These are phyloP conservation scores for Gleditsia sinensis DNA, from an alignment of 306 rosid species.

Conservation along the genomic window DNA sequence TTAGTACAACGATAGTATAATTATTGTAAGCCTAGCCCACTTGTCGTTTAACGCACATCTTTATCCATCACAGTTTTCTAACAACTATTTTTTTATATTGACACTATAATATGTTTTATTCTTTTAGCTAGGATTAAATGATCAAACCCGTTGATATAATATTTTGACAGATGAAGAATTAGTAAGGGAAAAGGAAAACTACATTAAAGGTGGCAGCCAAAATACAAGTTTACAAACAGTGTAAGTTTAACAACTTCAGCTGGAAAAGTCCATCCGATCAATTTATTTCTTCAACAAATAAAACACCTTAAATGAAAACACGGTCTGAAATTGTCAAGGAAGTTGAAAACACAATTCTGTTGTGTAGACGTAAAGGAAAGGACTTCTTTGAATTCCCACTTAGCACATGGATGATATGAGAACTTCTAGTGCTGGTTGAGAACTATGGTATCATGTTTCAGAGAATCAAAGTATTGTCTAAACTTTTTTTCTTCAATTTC, in stretches of 20 bases:
- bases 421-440: neutral
- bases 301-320: neutral
- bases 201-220: no score
- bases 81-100: no score
- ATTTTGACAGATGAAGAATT: no score
- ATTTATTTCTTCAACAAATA: neutral
- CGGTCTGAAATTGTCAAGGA: neutral
- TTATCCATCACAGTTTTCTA: no score
- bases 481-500: no score
- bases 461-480: neutral
- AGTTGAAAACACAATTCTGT: neutral
- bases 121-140: no score
- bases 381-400: neutral
- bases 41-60: no score
- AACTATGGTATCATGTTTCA: neutral
- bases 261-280: neutral
- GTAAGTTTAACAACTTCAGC: neutral
- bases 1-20: no score
- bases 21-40: no score
- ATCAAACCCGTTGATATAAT: no score
- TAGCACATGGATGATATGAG: neutral
- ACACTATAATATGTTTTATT: no score
- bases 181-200: no score
- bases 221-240: neutral
- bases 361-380: neutral